A percentile compares a stretch with the other conserved stretches of the same genome.
Conservation (phyloP, 176 grass and related monocot genomes). For the Aegilops tauschii region DNA sequence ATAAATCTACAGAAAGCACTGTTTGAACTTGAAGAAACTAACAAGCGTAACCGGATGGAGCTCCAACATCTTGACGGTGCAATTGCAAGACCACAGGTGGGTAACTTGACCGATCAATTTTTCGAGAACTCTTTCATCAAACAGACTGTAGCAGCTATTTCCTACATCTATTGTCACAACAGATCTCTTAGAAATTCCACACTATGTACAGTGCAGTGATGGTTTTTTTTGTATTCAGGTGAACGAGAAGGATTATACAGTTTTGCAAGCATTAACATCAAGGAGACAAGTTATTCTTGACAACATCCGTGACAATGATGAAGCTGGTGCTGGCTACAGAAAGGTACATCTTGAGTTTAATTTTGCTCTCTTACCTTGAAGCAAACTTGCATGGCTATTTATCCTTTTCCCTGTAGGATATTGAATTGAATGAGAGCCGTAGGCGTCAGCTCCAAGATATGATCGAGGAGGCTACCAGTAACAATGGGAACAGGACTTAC, state of each 20-base stretch:
- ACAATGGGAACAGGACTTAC: slow-evolving; percentile 93
- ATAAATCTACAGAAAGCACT: slow-evolving; percentile 99
- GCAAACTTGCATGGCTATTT: slow-evolving; percentile 15
- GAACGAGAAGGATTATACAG: slow-evolving; percentile 49
- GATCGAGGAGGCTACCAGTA: slow-evolving; percentile 94
- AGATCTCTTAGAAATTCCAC: background rate
- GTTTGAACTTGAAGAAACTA: slow-evolving; percentile 97
- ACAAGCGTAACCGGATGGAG: slow-evolving; percentile 84
- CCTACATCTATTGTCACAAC: background rate
- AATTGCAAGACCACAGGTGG: slow-evolving; percentile 77
- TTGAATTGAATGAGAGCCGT: slow-evolving; percentile 80
- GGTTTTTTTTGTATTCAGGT: slow-evolving; percentile 41
- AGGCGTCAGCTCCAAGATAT: slow-evolving; percentile 79
- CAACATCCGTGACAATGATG: slow-evolving; percentile 97
- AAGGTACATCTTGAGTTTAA: slow-evolving; percentile 49
- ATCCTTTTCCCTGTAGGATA: slow-evolving; percentile 50
- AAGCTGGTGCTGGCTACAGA: slow-evolving; percentile 91
- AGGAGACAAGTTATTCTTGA: slow-evolving; percentile 98
- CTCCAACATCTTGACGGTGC: slow-evolving; percentile 90
- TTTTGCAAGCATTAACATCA: slow-evolving; percentile 71
- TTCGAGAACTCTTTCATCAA: background rate
- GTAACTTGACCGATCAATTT: slow-evolving; percentile 18
- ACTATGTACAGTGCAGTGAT: background rate
- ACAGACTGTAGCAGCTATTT: slow-evolving; percentile 2
- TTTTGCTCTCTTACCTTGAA: slow-evolving; percentile 12